These are phyloP conservation scores for Stromatinia cepivora DNA, from an alignment of 2,329 filamentous ascomycete species.

Conservation along the genomic window DNA sequence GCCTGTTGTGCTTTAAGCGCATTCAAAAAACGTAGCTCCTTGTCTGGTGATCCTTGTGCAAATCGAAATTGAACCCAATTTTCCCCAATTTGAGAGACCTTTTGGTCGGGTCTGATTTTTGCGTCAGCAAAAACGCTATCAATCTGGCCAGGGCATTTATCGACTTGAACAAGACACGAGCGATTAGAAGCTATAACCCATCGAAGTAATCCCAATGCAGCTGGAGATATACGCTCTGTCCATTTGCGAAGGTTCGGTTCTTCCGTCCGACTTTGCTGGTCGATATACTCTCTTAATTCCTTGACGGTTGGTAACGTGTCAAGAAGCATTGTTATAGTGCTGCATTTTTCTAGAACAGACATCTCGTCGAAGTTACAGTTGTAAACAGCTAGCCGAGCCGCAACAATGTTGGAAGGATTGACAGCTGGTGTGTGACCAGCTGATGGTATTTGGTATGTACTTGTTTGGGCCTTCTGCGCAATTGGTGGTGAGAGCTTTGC, in stretches of 20 bases:
- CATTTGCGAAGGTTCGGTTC: conserved; percentile 49
- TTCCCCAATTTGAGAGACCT: conserved; percentile 58
- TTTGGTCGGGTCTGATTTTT: conserved; percentile 38
- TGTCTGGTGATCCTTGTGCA: conserved; percentile 84
- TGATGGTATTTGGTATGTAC: conserved; percentile 3
- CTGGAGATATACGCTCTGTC: conserved; percentile 61
- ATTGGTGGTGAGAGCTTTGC: conserved; percentile 33
- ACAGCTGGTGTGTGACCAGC: conserved; percentile 34
- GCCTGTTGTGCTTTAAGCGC: conserved; percentile 53
- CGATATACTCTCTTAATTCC: conserved; percentile 55
- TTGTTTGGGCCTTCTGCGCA: not conserved
- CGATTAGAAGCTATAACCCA: conserved; percentile 92
- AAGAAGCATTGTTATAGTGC: conserved; percentile 53
- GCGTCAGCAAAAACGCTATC: conserved; percentile 30
- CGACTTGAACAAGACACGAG: conserved; percentile 80
- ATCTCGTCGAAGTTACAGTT: conserved; percentile 60
- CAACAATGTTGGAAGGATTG: conserved; percentile 35
- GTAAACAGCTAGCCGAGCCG: conserved; percentile 45
- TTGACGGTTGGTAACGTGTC: conserved; percentile 61
- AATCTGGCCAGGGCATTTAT: conserved; percentile 43
- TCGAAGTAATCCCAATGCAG: conserved; percentile 67
- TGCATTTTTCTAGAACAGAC: conserved; percentile 46
- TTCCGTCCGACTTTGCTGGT: conserved; percentile 34
- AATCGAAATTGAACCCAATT: conserved; percentile 81
- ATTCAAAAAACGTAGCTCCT: conserved; percentile 71